A percentile compares a stretch with the other conserved stretches of the same genome.
phyloP scores from a whole-genome alignment of 305 asterid genomes.

The Solanum chacoense region DNA sequence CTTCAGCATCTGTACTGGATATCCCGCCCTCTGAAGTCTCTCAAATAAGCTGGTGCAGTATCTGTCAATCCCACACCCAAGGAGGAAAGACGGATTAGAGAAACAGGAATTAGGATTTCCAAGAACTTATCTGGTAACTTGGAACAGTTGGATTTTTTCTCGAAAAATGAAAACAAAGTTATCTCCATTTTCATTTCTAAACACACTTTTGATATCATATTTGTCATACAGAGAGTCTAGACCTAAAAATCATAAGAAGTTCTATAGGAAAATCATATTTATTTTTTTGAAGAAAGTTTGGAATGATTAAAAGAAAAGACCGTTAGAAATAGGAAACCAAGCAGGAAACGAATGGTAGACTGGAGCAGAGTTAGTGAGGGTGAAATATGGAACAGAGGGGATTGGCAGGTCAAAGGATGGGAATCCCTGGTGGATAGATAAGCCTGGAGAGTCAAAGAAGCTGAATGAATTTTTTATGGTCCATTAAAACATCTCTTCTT shows the following conservation, averaged over 20 bases:
- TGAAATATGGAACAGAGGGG: not conserved
- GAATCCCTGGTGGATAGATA: not conserved
- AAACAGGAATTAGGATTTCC: not conserved
- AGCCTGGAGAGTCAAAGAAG: not conserved
- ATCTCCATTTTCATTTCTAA: not conserved
- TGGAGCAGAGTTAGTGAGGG: not conserved
- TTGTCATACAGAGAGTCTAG: not conserved
- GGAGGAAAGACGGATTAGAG: not conserved
- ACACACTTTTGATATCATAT: not conserved
- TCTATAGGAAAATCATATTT: not conserved
- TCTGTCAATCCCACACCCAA: conserved; percentile 18
- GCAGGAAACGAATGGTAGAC: not conserved
- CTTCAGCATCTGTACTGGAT: conserved; percentile 97
- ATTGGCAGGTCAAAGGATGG: not conserved
- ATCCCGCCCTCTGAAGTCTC: conserved; percentile 85
- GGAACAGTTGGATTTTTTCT: not conserved
- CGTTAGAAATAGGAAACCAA: not conserved
- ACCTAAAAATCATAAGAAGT: not conserved
- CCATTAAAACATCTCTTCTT: not conserved
- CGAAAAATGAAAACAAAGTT: not conserved
- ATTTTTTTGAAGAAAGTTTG: not conserved
- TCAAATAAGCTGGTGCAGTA: conserved; percentile 86
- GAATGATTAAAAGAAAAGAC: not conserved
- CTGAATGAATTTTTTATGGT: not conserved
- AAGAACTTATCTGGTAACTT: not conserved